Evolutionary conservation across 345 rosid species (phyloP).

Genomic region (Gossypium raimondii): DNA sequence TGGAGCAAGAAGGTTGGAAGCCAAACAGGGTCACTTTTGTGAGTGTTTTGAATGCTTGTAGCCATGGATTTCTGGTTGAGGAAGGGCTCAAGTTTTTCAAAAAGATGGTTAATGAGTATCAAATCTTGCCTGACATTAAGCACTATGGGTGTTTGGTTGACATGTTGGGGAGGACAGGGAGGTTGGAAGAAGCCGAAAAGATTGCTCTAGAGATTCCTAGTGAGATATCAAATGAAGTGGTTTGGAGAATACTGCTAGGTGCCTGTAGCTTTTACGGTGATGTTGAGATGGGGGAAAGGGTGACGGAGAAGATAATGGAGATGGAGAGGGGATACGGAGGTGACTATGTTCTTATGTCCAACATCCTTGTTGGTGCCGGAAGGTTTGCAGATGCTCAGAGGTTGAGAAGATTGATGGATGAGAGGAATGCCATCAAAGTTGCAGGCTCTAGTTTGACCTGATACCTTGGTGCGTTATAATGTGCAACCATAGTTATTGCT

Average conservation of each 20-base stretch:
- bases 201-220: slow-evolving; percentile 53
- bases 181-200: slow-evolving; percentile 76
- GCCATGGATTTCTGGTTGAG: slow-evolving; percentile 82
- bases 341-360: slow-evolving; percentile 71
- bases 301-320: slow-evolving; percentile 59
- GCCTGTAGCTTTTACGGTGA: slow-evolving; percentile 78
- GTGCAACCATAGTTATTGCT: neutral
- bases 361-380: slow-evolving; percentile 59
- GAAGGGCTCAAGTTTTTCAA: slow-evolving; percentile 60
- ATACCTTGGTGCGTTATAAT: slow-evolving; percentile 11
- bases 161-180: slow-evolving; percentile 75
- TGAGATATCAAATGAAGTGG: slow-evolving; percentile 42
- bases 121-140: slow-evolving; percentile 53
- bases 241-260: slow-evolving; percentile 83
- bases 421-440: slow-evolving; percentile 46
- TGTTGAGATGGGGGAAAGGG: slow-evolving; percentile 64
- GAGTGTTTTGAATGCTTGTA: slow-evolving; percentile 76
- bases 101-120: slow-evolving; percentile 47
- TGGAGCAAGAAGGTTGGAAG: slow-evolving; percentile 51
- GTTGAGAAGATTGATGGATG: slow-evolving; percentile 53
- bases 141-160: slow-evolving; percentile 79
- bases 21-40: slow-evolving; percentile 71
- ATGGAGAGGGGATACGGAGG: slow-evolving; percentile 70
- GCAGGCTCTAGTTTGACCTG: slow-evolving; percentile 49
- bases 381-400: slow-evolving; percentile 60